Conservation (phyloP, 345 rosid genomes). For the Ailanthus altissimus region DNA sequence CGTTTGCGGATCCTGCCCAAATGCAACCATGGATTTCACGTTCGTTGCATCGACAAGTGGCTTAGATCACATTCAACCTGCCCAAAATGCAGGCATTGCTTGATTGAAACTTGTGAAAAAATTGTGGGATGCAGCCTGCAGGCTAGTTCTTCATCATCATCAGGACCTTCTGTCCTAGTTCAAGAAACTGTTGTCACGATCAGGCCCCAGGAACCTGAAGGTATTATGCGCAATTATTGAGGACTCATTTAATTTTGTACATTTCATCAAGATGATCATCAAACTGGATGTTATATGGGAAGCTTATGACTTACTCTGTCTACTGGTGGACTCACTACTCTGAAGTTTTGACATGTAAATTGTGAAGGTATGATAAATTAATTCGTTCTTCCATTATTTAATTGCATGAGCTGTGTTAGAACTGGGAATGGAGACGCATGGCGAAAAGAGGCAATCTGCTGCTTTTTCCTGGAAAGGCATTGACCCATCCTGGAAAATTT, state of each 20-base stretch:
- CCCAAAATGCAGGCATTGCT: slow-evolving; percentile 60
- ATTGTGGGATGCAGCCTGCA: slow-evolving; percentile 24
- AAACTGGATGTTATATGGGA: too few species aligned
- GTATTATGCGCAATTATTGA: slow-evolving; percentile 27
- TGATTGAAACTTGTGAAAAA: slow-evolving; percentile 36
- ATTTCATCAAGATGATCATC: too few species aligned
- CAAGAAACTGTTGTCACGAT: slow-evolving; percentile 22
- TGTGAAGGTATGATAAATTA: too few species aligned
- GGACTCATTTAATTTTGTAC: slow-evolving; percentile 17
- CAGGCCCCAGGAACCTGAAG: slow-evolving; percentile 42
- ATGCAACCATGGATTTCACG: slow-evolving; percentile 73
- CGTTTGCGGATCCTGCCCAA: slow-evolving; percentile 50
- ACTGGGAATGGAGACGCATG: too few species aligned
- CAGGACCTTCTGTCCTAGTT: neutral
- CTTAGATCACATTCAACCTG: slow-evolving; percentile 64
- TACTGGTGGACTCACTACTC: too few species aligned
- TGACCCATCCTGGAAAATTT: too few species aligned
- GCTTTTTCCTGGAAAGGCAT: too few species aligned
- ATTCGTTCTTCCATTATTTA: too few species aligned
- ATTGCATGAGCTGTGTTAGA: too few species aligned
- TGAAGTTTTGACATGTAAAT: too few species aligned
- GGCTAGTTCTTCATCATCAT: slow-evolving; percentile 13
- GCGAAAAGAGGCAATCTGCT: too few species aligned
- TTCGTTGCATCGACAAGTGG: slow-evolving; percentile 64
- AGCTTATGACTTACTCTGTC: too few species aligned